These are phyloP conservation scores for Pseudognaphalium luteoalbum DNA, from an alignment of 129 eudicot species.

Conservation along the genomic window DNA sequence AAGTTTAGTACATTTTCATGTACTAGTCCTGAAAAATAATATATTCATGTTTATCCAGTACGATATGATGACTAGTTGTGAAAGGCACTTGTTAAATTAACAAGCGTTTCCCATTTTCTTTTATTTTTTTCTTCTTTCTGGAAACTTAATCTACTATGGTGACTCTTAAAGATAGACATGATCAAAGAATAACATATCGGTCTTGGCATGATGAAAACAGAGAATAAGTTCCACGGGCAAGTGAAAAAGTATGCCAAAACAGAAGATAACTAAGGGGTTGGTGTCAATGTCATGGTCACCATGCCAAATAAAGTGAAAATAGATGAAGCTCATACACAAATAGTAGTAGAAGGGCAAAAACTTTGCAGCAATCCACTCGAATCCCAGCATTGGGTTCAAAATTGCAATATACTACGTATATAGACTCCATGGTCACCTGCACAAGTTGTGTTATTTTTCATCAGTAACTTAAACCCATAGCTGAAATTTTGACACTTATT, in stretches of 20 bases:
- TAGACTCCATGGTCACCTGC: constrained; percentile 43
- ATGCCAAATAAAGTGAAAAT: constrained; percentile 44
- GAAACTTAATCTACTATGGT: too few relatives aligned
- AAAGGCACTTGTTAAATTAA: too few relatives aligned
- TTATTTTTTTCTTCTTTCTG: too few relatives aligned
- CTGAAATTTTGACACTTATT: too few relatives aligned
- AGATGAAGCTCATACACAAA: constrained; percentile 30
- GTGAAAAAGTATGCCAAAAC: constrained; percentile 32
- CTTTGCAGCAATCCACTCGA: constrained; percentile 39
- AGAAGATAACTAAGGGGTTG: constrained; percentile 35
- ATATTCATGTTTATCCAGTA: too few relatives aligned
- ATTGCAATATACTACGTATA: constrained; percentile 37
- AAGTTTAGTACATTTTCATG: too few relatives aligned
- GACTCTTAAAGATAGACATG: background rate
- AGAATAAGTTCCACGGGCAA: constrained; percentile 45
- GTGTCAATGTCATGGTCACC: constrained; percentile 42
- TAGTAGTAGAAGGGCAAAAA: constrained; percentile 40
- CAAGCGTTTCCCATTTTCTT: too few relatives aligned
- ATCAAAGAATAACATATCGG: constrained; percentile 23
- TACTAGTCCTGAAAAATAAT: too few relatives aligned
- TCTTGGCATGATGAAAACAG: constrained; percentile 36
- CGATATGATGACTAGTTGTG: too few relatives aligned
- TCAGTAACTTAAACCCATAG: background rate
- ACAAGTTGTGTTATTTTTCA: background rate
- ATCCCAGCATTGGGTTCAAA: constrained; percentile 36